phyloP scores from a whole-genome alignment of 2,329 filamentous ascomycete genomes.

The Pseudocercospora pini-densiflorae region DNA sequence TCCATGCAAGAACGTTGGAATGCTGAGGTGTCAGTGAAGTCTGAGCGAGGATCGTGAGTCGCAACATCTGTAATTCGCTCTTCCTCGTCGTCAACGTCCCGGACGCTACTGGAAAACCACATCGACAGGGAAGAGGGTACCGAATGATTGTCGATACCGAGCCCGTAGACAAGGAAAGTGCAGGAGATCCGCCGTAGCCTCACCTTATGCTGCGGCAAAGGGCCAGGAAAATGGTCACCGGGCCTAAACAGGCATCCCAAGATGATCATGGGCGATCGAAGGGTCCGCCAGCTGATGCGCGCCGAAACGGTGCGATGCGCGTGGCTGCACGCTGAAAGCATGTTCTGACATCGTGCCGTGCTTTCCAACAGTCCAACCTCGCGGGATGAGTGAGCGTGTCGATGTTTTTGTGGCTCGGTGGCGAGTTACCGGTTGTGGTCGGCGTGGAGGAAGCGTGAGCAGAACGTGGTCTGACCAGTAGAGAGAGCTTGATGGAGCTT shows the following conservation, averaged over 20 bases:
- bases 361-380: background rate
- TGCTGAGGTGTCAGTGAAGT: slow-evolving; percentile 4
- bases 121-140: slow-evolving; percentile 5
- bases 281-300: background rate
- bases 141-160: slow-evolving; percentile 1
- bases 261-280: background rate
- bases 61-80: slow-evolving; percentile 4
- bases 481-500: background rate
- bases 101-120: background rate
- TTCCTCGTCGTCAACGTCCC: background rate
- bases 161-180: background rate
- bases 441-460: background rate
- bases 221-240: background rate
- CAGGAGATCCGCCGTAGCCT: background rate
- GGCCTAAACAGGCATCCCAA: slow-evolving; percentile 2
- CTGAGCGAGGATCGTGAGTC: slow-evolving; percentile 2
- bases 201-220: background rate
- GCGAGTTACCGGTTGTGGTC: background rate
- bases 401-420: background rate
- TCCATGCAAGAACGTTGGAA: background rate
- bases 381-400: background rate
- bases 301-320: slow-evolving; percentile 1
- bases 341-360: background rate
- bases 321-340: slow-evolving; percentile 3
- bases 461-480: background rate